These are phyloP conservation scores for Ophiostoma perfectum DNA, from an alignment of 2,329 filamentous ascomycete genomes.

Conservation along the genomic window DNA sequence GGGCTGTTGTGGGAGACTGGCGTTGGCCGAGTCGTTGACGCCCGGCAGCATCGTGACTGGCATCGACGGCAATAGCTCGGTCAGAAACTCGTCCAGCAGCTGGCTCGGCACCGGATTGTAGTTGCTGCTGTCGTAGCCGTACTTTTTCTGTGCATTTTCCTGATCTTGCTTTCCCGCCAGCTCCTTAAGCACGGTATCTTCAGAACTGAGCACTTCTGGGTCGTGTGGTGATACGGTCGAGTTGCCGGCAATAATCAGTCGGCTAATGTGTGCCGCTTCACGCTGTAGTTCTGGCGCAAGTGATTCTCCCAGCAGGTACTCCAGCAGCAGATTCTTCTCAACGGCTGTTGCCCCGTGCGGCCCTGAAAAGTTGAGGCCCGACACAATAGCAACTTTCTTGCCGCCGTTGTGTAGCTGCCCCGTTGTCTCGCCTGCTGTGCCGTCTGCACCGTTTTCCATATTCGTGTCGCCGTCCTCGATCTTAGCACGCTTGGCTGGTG, in stretches of 20 bases:
- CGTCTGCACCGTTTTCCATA: slow-evolving; percentile 51
- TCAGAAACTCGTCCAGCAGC: slow-evolving; percentile 76
- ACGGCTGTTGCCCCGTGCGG: slow-evolving; percentile 66
- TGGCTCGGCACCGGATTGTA: slow-evolving; percentile 85
- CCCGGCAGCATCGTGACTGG: slow-evolving; percentile 88
- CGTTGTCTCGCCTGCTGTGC: neutral
- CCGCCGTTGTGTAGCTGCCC: slow-evolving; percentile 33
- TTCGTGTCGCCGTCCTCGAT: slow-evolving; percentile 42
- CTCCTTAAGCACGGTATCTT: slow-evolving; percentile 13
- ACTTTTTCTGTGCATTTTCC: slow-evolving; percentile 60
- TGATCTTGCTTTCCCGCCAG: slow-evolving; percentile 30
- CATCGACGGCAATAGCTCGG: slow-evolving; percentile 74
- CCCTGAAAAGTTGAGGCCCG: slow-evolving; percentile 78
- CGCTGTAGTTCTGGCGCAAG: slow-evolving; percentile 56
- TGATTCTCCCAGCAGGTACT: slow-evolving; percentile 83
- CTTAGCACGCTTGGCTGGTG: slow-evolving; percentile 30
- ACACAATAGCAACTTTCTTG: slow-evolving; percentile 74
- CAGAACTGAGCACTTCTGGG: neutral
- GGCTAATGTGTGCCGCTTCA: slow-evolving; percentile 62
- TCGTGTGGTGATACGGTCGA: slow-evolving; percentile 45
- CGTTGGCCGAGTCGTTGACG: slow-evolving; percentile 77
- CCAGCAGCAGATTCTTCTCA: slow-evolving; percentile 69
- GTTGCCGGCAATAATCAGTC: slow-evolving; percentile 87
- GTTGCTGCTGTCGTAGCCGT: slow-evolving; percentile 82
- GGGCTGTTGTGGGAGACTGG: slow-evolving; percentile 84